Evolutionary conservation across 352 stramenopile species (phyloP), one percentile per base, ranked within the genome.

Genomic region (Peronosclerospora sorghi): DNA sequence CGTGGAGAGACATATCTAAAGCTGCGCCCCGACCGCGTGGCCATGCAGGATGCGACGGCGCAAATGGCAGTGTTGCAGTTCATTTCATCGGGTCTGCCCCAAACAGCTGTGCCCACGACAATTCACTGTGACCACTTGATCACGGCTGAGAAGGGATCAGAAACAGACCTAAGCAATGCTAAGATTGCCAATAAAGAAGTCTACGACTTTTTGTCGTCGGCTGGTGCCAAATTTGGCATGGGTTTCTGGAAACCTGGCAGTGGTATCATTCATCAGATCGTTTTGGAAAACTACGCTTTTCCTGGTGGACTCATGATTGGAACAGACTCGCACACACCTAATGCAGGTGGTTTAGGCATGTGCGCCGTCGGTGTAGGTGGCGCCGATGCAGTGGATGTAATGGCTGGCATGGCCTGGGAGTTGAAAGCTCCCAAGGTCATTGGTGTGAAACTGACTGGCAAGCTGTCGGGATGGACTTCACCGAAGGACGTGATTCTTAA

Each of bases 111-210:
- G 51, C 87, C 87, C 32, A 92, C 85, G 40, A 96, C 87, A 13
- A 96, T 96, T 59, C 87, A 96, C 73, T 96, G 87, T 66, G 87
- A 96, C 51, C 87, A 96, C 72, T 79, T 96, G 76, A 96, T 96
- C 67, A 93, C 83, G 46, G 87, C 87, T 36, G 83, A 96, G 66
- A 96, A 94, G 65, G 87, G 86, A 40, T 91, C 83, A 34, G 69
- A 52, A 54, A 82, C 43, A 45, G 87, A 96, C 65, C 53, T 96
- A 45, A 79, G 69, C 48, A 88, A 73, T 42, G 87, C 87, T 51
- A 95, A 95, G 45, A 82, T 74, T 40, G 68, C 89, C 20, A 95
- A 94, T 73, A 87, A 87, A 62, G 84, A 95, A 51, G 85, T 96
- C 24, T 96, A 96, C 68, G 83, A 96, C 64, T 96, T 96, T 52